phyloP scores from a whole-genome alignment of 139 green algal genomes.

The Nannochloris sp. region DNA sequence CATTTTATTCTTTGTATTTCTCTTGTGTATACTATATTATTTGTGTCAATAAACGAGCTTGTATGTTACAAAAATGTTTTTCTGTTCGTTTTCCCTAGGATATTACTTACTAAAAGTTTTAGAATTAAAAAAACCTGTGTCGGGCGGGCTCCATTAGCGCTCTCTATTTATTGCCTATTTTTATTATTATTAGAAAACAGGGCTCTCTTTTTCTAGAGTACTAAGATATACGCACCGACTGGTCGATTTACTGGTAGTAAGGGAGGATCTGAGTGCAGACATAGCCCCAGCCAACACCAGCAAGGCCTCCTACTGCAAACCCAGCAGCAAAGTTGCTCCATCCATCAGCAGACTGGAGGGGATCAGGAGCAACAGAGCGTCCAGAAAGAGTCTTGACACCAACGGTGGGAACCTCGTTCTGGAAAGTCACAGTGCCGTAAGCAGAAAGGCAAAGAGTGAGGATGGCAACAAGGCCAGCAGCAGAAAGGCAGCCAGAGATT shows the following conservation, averaged over 20 bases:
- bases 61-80: too few species aligned
- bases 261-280: conserved; percentile 74
- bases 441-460: conserved; percentile 81
- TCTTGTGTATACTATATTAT: too few species aligned
- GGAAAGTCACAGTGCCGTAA: conserved; percentile 88
- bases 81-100: too few species aligned
- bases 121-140: too few species aligned
- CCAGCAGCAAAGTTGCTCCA: conserved; percentile 88
- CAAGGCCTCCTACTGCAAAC: conserved; percentile 85
- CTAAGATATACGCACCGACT: too few species aligned
- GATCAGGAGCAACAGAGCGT: conserved; percentile 49
- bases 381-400: conserved; percentile 92
- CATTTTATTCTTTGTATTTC: too few species aligned
- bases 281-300: conserved; percentile 85
- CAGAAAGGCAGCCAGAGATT: conserved; percentile 75
- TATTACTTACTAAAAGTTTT: too few species aligned
- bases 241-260: conserved; percentile 63
- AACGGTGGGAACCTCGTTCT: conserved; percentile 50
- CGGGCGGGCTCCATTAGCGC: too few species aligned
- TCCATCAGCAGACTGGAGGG: conserved; percentile 52
- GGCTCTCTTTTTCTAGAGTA: too few species aligned
- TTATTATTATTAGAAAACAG: too few species aligned
- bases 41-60: too few species aligned
- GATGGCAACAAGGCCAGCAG: conserved; percentile 87
- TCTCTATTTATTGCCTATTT: too few species aligned